A percentile compares a stretch with the other conserved stretches of the same genome.
Evolutionary conservation across 2,329 filamentous ascomycete genomes (phyloP).

Genomic region (Stagonosporopsis chrysanthemi): DNA sequence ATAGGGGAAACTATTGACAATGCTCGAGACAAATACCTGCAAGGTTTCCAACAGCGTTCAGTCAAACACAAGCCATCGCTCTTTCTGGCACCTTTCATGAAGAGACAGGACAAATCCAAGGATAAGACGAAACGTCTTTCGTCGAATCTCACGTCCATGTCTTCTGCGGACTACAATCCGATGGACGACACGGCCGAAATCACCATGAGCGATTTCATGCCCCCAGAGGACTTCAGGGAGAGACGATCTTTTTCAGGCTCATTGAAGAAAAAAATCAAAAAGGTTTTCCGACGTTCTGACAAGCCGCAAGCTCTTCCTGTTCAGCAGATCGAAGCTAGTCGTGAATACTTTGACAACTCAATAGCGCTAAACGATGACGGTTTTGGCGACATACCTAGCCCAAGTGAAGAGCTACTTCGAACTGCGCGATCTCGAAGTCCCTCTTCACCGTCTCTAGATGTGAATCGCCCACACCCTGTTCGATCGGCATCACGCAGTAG

Average conservation of each 20-base stretch:
- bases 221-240: slow-evolving; percentile 57
- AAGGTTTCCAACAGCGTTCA: slow-evolving; percentile 51
- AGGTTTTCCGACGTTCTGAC: slow-evolving; percentile 59
- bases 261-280: slow-evolving; percentile 68
- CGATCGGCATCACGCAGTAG: slow-evolving; percentile 32
- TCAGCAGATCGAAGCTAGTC: slow-evolving; percentile 61
- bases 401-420: slow-evolving; percentile 57
- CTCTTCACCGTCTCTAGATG: slow-evolving; percentile 34
- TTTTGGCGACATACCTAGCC: slow-evolving; percentile 44
- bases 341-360: slow-evolving; percentile 43
- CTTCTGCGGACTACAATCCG: slow-evolving; percentile 19
- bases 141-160: slow-evolving; percentile 3
- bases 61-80: slow-evolving; percentile 54
- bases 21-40: slow-evolving; percentile 52
- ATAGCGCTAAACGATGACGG: slow-evolving; percentile 32
- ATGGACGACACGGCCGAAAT: slow-evolving; percentile 25
- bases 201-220: slow-evolving; percentile 32
- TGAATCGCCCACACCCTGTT: slow-evolving; percentile 15
- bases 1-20: slow-evolving; percentile 38
- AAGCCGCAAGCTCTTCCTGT: slow-evolving; percentile 52
- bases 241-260: slow-evolving; percentile 69
- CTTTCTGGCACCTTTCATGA: slow-evolving; percentile 55
- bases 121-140: slow-evolving; percentile 25
- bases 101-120: slow-evolving; percentile 46
- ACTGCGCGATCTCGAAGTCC: slow-evolving; percentile 41